Base-by-base conservation (phyloP, 2,329 filamentous ascomycete genomes). In the Annulohypoxylon truncatum region DNA sequence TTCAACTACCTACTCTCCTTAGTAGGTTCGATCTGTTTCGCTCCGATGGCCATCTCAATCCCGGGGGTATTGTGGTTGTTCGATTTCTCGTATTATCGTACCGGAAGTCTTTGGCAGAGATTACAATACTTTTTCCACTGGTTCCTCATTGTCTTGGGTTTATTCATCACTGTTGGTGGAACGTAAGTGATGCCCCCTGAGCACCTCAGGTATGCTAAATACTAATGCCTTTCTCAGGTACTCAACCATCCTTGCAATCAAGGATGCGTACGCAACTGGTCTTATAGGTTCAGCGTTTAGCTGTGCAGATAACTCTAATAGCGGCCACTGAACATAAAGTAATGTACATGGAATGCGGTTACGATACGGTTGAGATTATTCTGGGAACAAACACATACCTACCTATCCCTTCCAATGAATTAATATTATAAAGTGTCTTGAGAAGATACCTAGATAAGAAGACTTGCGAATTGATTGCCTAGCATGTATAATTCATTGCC, bases 1-100 rank as follows among this genome's bases (percentile, higher is more conserved):
- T 76, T 76, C 69, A 76, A 76, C 68, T 77, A 77, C 60, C 66
- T 78, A 9, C 67, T 78, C 10, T 72, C 75, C 1, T 65, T 77
- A 1, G 73, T 71, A 5, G 77, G 77, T 9, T 77, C 74, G 40
- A 61, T 80, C 55, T 78, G 76, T 12, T 79, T 79, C 61, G 74
- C 77, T 2, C 78, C 77, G 1, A 65, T 80, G 5, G 78, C 78
- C 1, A 72, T 79, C 6, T 74, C 75, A 0, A 66, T 80, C 10
- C 78, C 78, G 0, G 78, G 75, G 0, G 77, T 78, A 54, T 69
- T 80, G 2, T 80, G 78, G 78, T 66, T 80, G 26, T 77, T 76
- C 59, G 78, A 79, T 55, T 75, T 79, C 60, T 57, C 64, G 47
- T 68, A 77, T 28, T 79, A 77, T 66, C 73, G 77, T 52, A 71